Evolutionary conservation across 495 filamentous ascomycete genomes (phyloP), one percentile per base, ranked within the genome.

Genomic region (Astrothelium subdiscretum): DNA sequence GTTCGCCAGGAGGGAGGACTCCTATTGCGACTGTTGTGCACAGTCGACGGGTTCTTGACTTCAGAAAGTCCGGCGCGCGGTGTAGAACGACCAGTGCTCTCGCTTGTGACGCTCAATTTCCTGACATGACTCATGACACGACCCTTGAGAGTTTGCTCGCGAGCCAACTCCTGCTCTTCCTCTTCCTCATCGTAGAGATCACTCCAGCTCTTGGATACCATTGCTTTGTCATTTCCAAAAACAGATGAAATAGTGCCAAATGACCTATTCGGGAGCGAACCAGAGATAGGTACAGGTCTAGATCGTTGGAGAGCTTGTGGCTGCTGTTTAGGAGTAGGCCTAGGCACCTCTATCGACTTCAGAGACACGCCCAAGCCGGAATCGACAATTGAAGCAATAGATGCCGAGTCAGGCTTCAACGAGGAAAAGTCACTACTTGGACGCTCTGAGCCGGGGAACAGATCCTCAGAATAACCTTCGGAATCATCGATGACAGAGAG

Each of bases 181-280:
- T 79, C 81, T 59, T 96, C 91, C 73, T 96, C 91, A 61, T 96
- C 91, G 86, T 89, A 97, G 66, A 97, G 79, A 74, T 97, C 91
- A 67, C 90, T 94, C 91, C 91, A 97, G 79, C 91, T 97, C 84
- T 97, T 96, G 31, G 91, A 94, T 12, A 91, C 87, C 22, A 82
- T 76, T 2, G 87, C 82, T 65, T 81, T 81, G 70, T 87, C 83
- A 71, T 84, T 86, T 29, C 88, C 88, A 70, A 94, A 92, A 24
- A 92, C 82, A 65, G 86, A 80, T 3, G 89, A 84, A 77, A 95
- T 82, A 31, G 83, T 83, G 22, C 63, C 58, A 40, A 65, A 66
- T 15, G 65, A 67, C 82, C 81, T 44, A 85, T 79, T 87, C 52
- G 91, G 91, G 59, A 95, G 77, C 26, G 91, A 95, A 32, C 86